Base-by-base conservation (phyloP, 2,329 filamentous ascomycete species). In the Ambrosiella xylebori region DNA sequence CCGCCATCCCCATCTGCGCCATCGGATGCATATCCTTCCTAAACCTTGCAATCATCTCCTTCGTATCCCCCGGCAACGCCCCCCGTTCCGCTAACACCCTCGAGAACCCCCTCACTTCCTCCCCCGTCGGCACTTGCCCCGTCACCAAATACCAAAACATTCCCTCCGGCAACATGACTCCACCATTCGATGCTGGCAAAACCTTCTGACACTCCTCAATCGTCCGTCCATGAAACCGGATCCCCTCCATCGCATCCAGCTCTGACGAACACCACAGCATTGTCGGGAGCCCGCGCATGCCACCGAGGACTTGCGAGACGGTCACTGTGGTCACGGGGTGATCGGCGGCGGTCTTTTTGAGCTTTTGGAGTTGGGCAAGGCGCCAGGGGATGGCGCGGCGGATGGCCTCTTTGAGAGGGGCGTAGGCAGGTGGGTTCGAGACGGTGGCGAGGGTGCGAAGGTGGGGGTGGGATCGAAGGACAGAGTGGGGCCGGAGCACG, bases 111-210 rank as follows among this genome's bases (percentile, higher is more conserved):
- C 91, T 86, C 62, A 93, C 81, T 71, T 98, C 93, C 62, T 75
- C 74, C 19, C 83, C 85, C 1, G 86, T 87, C 27, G 93, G 93
- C 19, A 97, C 86, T 71, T 94, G 79, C 61, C 93, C 93, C 8
- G 93, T 98, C 65, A 98, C 77, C 55, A 98, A 82, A 47, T 97
- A 82, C 93, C 93, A 98, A 79, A 98, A 98, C 93, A 98, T 98
- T 71, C 91, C 84, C 73, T 98, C 93, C 53, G 93, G 93, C 11
- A 97, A 80, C 93, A 97, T 98, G 74, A 97, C 91, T 5, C 88
- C 94, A 66, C 91, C 88, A 2, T 86, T 81, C 64, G 91, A 93
- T 77, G 96, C 97, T 69, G 93, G 90, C 13, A 97, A 82, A 70
- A 89, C 85, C 64, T 84, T 81, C 69, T 97, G 93, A 76, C 93